phyloP scores from a whole-genome alignment of 1,284 basidiomycete genomes.

The Cryptococcus amylolentus region DNA sequence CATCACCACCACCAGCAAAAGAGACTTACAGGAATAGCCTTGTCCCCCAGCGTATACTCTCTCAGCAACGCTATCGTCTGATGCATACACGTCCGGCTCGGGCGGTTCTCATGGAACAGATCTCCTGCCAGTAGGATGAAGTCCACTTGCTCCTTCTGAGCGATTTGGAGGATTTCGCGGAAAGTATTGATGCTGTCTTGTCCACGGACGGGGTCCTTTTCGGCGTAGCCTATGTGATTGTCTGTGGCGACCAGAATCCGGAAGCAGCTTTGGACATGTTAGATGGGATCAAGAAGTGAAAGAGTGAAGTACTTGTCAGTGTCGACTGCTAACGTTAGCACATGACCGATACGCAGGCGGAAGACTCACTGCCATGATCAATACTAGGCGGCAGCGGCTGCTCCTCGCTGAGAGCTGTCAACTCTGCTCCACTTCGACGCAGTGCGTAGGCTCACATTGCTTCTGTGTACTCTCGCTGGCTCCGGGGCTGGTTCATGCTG shows the following conservation, averaged over 20 bases:
- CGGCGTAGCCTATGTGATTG: conserved; percentile 93
- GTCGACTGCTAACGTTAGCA: neutral
- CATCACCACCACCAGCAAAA: neutral
- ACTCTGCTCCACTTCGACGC: neutral
- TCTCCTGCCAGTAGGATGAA: conserved; percentile 93
- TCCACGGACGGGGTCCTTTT: conserved; percentile 89
- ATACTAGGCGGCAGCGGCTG: conserved; percentile 33
- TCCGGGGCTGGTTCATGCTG: too few species aligned
- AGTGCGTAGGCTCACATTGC: neutral
- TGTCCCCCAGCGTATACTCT: conserved; percentile 84
- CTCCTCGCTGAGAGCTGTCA: conserved; percentile 6
- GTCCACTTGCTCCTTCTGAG: conserved; percentile 84
- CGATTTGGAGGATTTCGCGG: conserved; percentile 85
- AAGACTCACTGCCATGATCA: conserved; percentile 26
- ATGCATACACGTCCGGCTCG: conserved; percentile 83
- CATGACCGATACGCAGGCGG: too few species aligned
- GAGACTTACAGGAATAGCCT: conserved; percentile 59
- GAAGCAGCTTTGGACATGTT: conserved; percentile 52
- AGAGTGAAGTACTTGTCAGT: neutral
- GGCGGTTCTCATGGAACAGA: conserved; percentile 96
- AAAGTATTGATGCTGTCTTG: conserved; percentile 96
- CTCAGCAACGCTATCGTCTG: conserved; percentile 83
- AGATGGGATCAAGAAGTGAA: too few species aligned
- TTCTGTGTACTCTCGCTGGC: too few species aligned
- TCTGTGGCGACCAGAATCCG: conserved; percentile 86